Percentiles rank a stretch among this genome's conserved stretches.
Evolutionary conservation across 495 filamentous ascomycete genomes (phyloP).

Genomic region (Penicillium nucicola): DNA sequence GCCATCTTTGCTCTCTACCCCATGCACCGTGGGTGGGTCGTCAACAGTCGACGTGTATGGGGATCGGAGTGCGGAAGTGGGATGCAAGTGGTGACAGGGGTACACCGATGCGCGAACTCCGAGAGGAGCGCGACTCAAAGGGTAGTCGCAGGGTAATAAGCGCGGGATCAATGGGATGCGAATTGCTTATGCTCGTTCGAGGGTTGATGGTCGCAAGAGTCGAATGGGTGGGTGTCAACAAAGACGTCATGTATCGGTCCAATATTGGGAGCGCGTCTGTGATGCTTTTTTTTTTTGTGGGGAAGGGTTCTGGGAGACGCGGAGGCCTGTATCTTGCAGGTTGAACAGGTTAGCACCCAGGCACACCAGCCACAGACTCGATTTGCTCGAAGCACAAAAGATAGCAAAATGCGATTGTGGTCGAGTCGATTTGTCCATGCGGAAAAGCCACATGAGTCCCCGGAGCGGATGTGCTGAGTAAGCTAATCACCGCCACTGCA

Average conservation of each 20-base stretch:
- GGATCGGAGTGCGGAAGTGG: constrained; percentile 7
- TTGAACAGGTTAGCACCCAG: not conserved
- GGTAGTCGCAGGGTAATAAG: constrained; percentile 14
- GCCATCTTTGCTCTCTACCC: constrained; percentile 56
- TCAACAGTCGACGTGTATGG: constrained; percentile 14
- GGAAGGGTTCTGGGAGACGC: not conserved
- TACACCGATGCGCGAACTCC: constrained; percentile 38
- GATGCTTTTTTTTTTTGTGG: constrained; percentile 18
- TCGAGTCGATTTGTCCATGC: constrained; percentile 23
- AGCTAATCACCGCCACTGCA: constrained; percentile 9
- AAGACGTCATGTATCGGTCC: constrained; percentile 42
- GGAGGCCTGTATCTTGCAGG: not conserved
- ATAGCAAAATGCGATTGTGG: constrained; percentile 17
- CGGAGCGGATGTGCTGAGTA: constrained; percentile 33
- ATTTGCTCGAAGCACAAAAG: constrained; percentile 11
- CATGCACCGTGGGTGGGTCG: constrained; percentile 28
- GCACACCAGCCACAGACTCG: constrained; percentile 1
- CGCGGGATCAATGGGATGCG: not conserved
- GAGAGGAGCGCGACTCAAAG: constrained; percentile 33
- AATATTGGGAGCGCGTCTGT: constrained; percentile 26
- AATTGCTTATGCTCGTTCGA: constrained; percentile 9
- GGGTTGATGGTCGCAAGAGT: constrained; percentile 9
- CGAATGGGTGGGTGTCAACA: constrained; percentile 34
- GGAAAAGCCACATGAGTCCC: constrained; percentile 39
- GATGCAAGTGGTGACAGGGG: constrained; percentile 25